Evolutionary conservation across 441 rosid species (phyloP), one percentile per base, ranked within the genome.

Genomic region (Hura crepitans): DNA sequence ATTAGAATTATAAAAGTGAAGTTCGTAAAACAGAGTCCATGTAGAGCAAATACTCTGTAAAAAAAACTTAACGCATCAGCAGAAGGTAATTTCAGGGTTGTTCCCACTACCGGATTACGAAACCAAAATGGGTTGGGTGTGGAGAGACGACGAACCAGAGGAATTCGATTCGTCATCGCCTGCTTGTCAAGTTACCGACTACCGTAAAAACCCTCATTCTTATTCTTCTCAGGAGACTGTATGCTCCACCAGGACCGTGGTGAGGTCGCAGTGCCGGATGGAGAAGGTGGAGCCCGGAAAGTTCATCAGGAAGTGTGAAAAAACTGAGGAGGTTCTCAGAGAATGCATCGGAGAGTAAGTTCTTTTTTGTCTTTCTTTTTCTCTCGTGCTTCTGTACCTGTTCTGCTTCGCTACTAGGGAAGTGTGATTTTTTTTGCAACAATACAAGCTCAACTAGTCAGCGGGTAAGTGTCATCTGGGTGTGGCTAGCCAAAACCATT

Each of bases 271-370:
- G 74, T 89, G 96, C 82, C 83, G 73, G 69, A 93, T 96, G 66
- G 91, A 91, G 78, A 93, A 91, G 87, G 91, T 88, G 28, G 98
- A 86, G 78, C 86, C 91, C 11, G 97, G 97, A 30, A 89, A 78
- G 64, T 91, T 93, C 81, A 37, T 93, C 6, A 75, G 86, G 15
- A 93, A 91, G 88, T 93, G 98, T 81, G 87, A 93, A 75, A 89
- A 82, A 79, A 87, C 91, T 5, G 90, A 91, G 71, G 87, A 91
- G 80, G 28, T 88, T 56, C 84, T 89, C 67, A 80, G 85, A 42
- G 82, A 84, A 33, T 93, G 98, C 80, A 51, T 86, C 23, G 92
- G 97, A 27, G 86, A 80, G 97, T 93, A 78, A 75, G 61, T 75
- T 14, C 10, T 53, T 20, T 54, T 17, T n/a, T n/a, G n/a, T n/a